Percentiles rank a stretch among this genome's conserved stretches.
These are phyloP conservation scores for Pyrenophora teres DNA, from an alignment of 2,329 filamentous ascomycete species.

Conservation along the genomic window DNA sequence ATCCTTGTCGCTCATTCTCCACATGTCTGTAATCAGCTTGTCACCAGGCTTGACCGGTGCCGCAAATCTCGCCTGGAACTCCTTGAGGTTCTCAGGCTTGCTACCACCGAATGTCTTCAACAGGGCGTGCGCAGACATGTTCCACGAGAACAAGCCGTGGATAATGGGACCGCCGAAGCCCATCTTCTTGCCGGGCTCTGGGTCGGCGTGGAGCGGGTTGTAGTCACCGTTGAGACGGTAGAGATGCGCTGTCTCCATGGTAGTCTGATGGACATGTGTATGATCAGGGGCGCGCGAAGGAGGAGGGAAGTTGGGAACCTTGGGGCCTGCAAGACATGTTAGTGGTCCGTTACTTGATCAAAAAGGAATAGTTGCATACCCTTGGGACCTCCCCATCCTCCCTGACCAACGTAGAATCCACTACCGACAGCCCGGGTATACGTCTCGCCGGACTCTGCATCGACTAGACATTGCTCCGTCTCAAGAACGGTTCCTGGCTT, in stretches of 20 bases:
- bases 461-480: slow-evolving; percentile 76
- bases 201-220: slow-evolving; percentile 88
- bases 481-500: slow-evolving; percentile 81
- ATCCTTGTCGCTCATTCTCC: slow-evolving; percentile 72
- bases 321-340: slow-evolving; percentile 56
- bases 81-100: slow-evolving; percentile 79
- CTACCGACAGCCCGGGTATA: slow-evolving; percentile 72
- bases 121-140: slow-evolving; percentile 74
- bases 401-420: slow-evolving; percentile 79
- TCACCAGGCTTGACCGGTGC: slow-evolving; percentile 83
- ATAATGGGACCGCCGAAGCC: slow-evolving; percentile 89
- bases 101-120: slow-evolving; percentile 74
- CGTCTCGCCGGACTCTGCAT: slow-evolving; percentile 68
- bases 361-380: slow-evolving; percentile 53
- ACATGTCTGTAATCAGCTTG: slow-evolving; percentile 79
- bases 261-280: slow-evolving; percentile 72
- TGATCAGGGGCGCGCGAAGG: slow-evolving; percentile 74
- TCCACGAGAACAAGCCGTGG: slow-evolving; percentile 88
- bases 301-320: slow-evolving; percentile 76
- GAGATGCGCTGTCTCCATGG: slow-evolving; percentile 65
- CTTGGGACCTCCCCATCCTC: slow-evolving; percentile 88
- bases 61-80: slow-evolving; percentile 88
- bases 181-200: slow-evolving; percentile 84
- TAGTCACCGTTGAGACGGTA: slow-evolving; percentile 85
- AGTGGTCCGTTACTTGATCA: not conserved